Conservation (phyloP, 768 basidiomycete genomes). For the Auriscalpium vulgare region DNA sequence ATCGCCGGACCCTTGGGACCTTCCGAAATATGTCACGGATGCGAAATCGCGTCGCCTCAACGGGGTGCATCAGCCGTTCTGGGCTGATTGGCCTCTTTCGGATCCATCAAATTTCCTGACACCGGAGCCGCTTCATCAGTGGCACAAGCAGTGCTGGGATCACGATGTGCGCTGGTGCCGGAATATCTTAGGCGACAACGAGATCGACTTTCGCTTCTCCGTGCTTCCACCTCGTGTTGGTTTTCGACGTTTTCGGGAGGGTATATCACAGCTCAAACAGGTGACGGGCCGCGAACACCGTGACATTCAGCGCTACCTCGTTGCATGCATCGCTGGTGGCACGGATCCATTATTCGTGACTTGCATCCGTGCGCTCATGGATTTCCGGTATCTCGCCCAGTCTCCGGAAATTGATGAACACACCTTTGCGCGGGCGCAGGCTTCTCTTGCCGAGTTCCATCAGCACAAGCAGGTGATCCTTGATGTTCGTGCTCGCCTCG, state of each 20-base stretch:
- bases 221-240: slow-evolving; percentile 29
- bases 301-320: slow-evolving; percentile 28
- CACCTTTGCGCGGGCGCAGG: not conserved
- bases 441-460: slow-evolving; percentile 26
- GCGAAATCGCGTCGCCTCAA: not conserved
- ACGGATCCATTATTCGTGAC: slow-evolving; percentile 23
- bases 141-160: slow-evolving; percentile 30
- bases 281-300: slow-evolving; percentile 33
- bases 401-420: slow-evolving; percentile 15
- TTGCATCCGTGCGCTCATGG: slow-evolving; percentile 27
- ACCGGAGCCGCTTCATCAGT: slow-evolving; percentile 31
- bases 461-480: slow-evolving; percentile 28
- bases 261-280: slow-evolving; percentile 33
- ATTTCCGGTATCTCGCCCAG: slow-evolving; percentile 32
- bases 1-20: not conserved
- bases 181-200: slow-evolving; percentile 19
- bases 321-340: slow-evolving; percentile 28
- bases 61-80: not conserved
- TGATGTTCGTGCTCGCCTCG: slow-evolving; percentile 19
- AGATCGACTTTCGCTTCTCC: slow-evolving; percentile 31
- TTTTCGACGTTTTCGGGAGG: slow-evolving; percentile 29
- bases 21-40: not conserved
- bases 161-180: slow-evolving; percentile 34
- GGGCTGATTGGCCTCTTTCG: not conserved
- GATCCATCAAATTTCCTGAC: slow-evolving; percentile 5